Conservation (phyloP, 2,329 filamentous ascomycete genomes). For the Epichloe amarillans region DNA sequence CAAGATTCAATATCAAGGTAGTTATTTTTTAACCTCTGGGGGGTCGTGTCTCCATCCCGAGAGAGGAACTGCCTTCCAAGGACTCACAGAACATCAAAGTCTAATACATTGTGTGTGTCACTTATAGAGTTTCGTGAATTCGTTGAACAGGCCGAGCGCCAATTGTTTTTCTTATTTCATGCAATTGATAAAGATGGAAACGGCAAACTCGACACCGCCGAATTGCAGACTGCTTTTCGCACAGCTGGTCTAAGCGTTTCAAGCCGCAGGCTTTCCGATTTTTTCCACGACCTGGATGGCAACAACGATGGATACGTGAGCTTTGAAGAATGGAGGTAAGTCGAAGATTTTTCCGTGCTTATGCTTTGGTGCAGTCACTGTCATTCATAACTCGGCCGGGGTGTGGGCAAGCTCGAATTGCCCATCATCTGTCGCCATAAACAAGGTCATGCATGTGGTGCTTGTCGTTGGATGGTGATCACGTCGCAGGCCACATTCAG, state of each 20-base stretch:
- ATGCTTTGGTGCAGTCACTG: background rate
- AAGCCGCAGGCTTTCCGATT: constrained; percentile 61
- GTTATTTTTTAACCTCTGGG: constrained; percentile 13
- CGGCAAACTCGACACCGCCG: constrained; percentile 74
- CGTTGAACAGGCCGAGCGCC: constrained; percentile 73
- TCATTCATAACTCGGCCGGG: background rate
- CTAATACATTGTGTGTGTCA: background rate
- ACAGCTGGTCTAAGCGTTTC: constrained; percentile 68
- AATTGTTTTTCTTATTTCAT: constrained; percentile 70
- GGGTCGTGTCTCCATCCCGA: background rate
- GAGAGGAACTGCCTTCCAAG: background rate
- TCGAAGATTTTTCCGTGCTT: constrained; percentile 8
- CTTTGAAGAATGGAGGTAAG: constrained; percentile 95
- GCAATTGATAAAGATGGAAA: constrained; percentile 77
- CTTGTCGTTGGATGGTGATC: background rate
- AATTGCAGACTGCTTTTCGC: constrained; percentile 67
- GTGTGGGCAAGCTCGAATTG: constrained; percentile 5
- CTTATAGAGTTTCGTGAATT: constrained; percentile 72
- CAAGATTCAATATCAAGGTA: constrained; percentile 82
- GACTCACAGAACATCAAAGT: background rate
- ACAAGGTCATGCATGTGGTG: constrained; percentile 14
- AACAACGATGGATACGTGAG: constrained; percentile 80
- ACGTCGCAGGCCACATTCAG: background rate
- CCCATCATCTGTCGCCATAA: constrained; percentile 2
- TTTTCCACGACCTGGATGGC: constrained; percentile 80